Percentiles rank a stretch among this genome's conserved stretches.
phyloP scores from a whole-genome alignment of 345 rosid species.

The Populus tremula region DNA sequence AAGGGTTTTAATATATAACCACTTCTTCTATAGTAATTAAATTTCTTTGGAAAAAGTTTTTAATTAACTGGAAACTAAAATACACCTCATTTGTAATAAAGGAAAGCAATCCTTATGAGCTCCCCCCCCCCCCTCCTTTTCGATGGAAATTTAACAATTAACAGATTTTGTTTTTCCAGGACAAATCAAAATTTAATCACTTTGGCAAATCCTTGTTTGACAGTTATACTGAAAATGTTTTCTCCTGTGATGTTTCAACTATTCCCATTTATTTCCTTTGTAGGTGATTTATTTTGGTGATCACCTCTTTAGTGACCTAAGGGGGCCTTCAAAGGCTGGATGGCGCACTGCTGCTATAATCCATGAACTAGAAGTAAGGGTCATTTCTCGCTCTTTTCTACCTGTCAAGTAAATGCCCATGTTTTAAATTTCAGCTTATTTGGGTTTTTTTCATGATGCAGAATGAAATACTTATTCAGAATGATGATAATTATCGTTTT shows the following conservation, averaged over 20 bases:
- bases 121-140: too few species aligned
- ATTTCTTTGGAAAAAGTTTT: too few species aligned
- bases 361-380: constrained; percentile 83
- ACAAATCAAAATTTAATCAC: too few species aligned
- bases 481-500: constrained; percentile 67
- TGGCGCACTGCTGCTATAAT: constrained; percentile 99
- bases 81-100: too few species aligned
- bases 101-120: too few species aligned
- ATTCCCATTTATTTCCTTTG: not conserved
- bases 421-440: not conserved
- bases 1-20: too few species aligned
- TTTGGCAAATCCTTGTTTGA: not conserved
- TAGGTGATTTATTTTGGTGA: constrained; percentile 97
- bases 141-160: too few species aligned
- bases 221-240: not conserved
- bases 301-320: constrained; percentile 92
- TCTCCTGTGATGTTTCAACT: not conserved
- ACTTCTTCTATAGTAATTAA: too few species aligned
- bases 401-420: constrained; percentile 5
- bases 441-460: constrained; percentile 33
- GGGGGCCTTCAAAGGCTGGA: constrained; percentile 96
- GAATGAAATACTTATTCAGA: constrained; percentile 81
- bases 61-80: too few species aligned
- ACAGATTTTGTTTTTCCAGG: too few species aligned
- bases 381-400: constrained; percentile 6